Evolutionary conservation across 345 rosid species (phyloP), one percentile per base, ranked within the genome.

Genomic region (Populus tremula): DNA sequence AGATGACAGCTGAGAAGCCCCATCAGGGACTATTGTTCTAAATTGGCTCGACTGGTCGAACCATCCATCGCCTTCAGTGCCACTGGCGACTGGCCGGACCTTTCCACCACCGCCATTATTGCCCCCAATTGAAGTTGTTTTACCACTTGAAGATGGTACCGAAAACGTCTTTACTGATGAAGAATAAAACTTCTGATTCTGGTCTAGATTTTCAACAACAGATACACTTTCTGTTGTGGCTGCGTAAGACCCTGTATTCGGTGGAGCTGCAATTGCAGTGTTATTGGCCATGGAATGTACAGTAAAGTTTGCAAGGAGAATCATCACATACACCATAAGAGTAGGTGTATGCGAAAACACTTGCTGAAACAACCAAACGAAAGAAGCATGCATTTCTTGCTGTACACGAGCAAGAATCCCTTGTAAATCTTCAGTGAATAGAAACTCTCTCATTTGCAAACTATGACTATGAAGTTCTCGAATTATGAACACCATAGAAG

Each of bases 401-500:
- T 91, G 93, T 0, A 91, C 99, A 11, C 96, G 87, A 38, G 61
- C 85, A 18, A 96, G 77, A 71, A 92, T 87, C 41, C 85, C 93
- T 72, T 88, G 94, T 62, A 93, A 81, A 78, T 96, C 97, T 77
- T 93, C 91, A 74, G 85, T 90, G 67, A 78, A 87, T 0, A 90
- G 81, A 75, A 85, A 2, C 84, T 92, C 96, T 63, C 98, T 86
- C 97, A 92, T 91, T 49, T 90, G 99, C 20, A 96, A 36, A 41
- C 90, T 78, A 76, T 81, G 91, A 81, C 96, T 87, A 1, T 93
- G 98, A 10, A 96, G 84, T 80, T 96, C 99, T 0, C 93, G 78
- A 64, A 96, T 90, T 78, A 96, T 96, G 56, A 93, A 96, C 81
- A 96, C 99, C 99, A 91, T 91, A 0, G 99, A 96, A 3, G 97